Base-by-base conservation (phyloP, 176 grass and related monocot genomes). In the Oryza officinalis region DNA sequence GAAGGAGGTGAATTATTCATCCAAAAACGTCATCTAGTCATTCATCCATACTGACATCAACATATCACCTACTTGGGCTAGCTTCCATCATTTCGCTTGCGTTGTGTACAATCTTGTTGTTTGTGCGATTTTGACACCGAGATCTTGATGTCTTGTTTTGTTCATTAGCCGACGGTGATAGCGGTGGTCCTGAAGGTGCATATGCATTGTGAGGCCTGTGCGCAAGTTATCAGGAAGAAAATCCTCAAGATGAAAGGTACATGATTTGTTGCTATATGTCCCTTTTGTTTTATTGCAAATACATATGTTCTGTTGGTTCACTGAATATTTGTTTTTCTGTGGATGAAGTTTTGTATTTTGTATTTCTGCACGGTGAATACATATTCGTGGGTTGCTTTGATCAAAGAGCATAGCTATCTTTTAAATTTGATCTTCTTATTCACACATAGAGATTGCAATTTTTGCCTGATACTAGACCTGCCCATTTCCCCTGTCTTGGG, bases 161-260 rank as follows among this genome's bases (percentile, higher is more conserved):
- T 70, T 45, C 20, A 23, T 65, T 80, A 89, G 91, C 81, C 89
- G 2, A 67, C 54, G 25, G 87, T 88, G 59, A 82, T 91, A 18
- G 50, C 91, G 0, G 91, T 85, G 22, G 86, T 89, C 69, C 84
- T 93, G 13, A 89, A 93, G 84, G 91, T 97, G 69, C 81, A 97
- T 83, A 93, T 93, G 94, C 94, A 97, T 84, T 88, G 94, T 25
- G 94, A 97, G 65, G 91, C 94, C 23, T 97, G 91, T 63, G 78
- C 89, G 0, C 94, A 93, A 45, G 86, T 87, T 81, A 91, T 97
- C 60, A 91, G 87, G 65, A 97, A 93, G 74, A 97, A 33, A 76
- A 91, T 97, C 60, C 89, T 97, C 63, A 93, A 91, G 78, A 91
- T 91, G 89, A 89, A 97, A 89, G 89, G 94, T 97, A 80, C 18